These are phyloP conservation scores for Syzygium oleosum DNA, from an alignment of 345 rosid genomes.

Conservation along the genomic window DNA sequence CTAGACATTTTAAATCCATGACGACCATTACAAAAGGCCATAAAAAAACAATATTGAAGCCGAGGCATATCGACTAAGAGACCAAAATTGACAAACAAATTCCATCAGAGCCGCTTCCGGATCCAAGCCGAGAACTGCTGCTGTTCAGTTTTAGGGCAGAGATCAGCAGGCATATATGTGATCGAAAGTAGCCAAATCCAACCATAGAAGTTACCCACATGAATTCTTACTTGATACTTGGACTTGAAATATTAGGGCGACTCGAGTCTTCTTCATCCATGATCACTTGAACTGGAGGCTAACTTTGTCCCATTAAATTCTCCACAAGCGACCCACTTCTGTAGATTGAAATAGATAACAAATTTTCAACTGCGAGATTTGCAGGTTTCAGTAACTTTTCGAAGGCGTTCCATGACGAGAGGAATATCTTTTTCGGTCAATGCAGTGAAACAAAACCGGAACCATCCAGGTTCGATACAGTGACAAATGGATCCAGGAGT, in stretches of 20 bases:
- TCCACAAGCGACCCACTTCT: not conserved
- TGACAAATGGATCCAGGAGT: slow-evolving; percentile 88
- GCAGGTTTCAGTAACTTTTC: slow-evolving; percentile 48
- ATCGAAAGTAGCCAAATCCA: not conserved
- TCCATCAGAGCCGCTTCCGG: not conserved
- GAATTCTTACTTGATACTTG: not conserved
- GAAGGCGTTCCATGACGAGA: slow-evolving; percentile 53
- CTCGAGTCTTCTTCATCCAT: not conserved
- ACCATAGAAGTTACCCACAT: not conserved
- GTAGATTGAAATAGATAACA: slow-evolving; percentile 9
- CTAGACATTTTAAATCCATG: not conserved
- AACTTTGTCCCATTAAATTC: not conserved
- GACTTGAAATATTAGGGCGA: not conserved
- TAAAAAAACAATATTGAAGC: not conserved
- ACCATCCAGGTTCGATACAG: slow-evolving; percentile 97
- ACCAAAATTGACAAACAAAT: not conserved
- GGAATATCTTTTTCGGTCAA: slow-evolving; percentile 58
- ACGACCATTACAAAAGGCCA: not conserved
- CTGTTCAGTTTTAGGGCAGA: not conserved
- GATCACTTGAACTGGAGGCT: not conserved
- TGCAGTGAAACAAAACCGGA: slow-evolving; percentile 57
- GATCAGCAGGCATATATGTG: not conserved
- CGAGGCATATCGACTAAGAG: not conserved
- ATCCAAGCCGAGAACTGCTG: not conserved
- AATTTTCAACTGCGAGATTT: slow-evolving; percentile 46